Evolutionary conservation across 2,329 filamentous ascomycete genomes (phyloP), one percentile per base, ranked within the genome.

Genomic region (Capronia epimyces): DNA sequence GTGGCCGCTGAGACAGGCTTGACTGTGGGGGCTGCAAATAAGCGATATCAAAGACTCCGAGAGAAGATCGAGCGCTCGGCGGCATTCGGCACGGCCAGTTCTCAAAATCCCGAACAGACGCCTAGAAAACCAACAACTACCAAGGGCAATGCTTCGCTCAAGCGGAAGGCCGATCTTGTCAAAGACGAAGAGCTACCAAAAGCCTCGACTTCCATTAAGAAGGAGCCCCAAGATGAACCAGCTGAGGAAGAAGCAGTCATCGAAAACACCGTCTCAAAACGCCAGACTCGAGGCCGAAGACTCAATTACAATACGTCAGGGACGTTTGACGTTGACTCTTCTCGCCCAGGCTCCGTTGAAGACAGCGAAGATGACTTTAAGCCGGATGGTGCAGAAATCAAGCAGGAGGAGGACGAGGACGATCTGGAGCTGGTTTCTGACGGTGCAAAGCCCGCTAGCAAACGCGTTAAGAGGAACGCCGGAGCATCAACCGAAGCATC

Each of bases 1-100:
- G 66, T 72, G 2, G 67, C 66, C 31, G 50, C 56, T 6, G 61
- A 57, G 2, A 63, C 62, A 2, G 63, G 63, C 29, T 60, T 71
- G 52, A 70, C 67, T n/a, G 49, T 65, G 1, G 64, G 63, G 2
- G 69, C 69, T 22, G 68, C 67, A 51, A 62, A 67, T 9, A 70
- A 68, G 66, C 63, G 69, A n/a, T 71, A 66, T 47, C 64, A 62
- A 0, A 66, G 69, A 44, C 63, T 71, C 43, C 61, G 58, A 52
- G 58, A 58, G 18, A 53, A 56, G 39, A 61, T 66, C 46, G 60
- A 59, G 27, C 43, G 32, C 12, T 22, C 36, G 15, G 32, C n/a
- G 31, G 32, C 15, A 24, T 7, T 25, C 9, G 18, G 18, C 22
- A 32, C 40, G 32, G 21, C 12, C 4, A n/a, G 10, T 2, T 27